Percentiles rank a stretch among this genome's conserved stretches.
Evolutionary conservation across 23 red algal genomes (phyloP).

Genomic region (Cyanidioschyzon merolae): DNA sequence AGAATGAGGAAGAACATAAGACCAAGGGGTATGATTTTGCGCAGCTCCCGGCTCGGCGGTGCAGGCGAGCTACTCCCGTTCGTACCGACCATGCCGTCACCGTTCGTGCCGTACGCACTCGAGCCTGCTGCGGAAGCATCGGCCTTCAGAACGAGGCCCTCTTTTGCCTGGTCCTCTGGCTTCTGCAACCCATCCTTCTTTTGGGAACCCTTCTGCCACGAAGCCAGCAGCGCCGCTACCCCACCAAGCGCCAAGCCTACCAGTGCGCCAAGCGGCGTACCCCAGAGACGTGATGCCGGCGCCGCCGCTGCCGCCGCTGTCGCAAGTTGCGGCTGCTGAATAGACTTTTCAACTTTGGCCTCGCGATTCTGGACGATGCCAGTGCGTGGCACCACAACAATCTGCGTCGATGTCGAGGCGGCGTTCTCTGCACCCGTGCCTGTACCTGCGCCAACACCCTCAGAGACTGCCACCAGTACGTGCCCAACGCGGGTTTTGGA

Average conservation of each 20-base stretch:
- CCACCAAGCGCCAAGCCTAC: neutral
- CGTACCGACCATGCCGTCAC: neutral
- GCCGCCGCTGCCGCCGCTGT: neutral
- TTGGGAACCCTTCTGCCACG: neutral
- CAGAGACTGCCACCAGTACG: neutral
- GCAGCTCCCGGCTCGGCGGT: conserved; percentile 60
- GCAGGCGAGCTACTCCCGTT: conserved; percentile 11
- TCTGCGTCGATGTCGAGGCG: neutral
- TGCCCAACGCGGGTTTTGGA: neutral
- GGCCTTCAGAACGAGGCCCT: neutral
- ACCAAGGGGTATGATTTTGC: conserved; percentile 81
- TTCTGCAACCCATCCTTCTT: neutral
- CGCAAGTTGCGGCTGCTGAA: neutral
- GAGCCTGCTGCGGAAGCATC: neutral
- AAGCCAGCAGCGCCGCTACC: neutral
- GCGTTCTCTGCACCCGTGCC: no score
- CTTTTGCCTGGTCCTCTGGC: neutral
- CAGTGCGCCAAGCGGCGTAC: conserved; percentile 2
- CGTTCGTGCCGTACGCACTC: neutral
- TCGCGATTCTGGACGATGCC: neutral
- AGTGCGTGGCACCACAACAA: neutral
- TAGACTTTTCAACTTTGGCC: neutral
- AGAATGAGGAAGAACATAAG: conserved; percentile 98
- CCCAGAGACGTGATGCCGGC: neutral
- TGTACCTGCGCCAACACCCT: neutral